phyloP scores from a whole-genome alignment of 768 basidiomycete species.

The Leccinum longicurvipes region DNA sequence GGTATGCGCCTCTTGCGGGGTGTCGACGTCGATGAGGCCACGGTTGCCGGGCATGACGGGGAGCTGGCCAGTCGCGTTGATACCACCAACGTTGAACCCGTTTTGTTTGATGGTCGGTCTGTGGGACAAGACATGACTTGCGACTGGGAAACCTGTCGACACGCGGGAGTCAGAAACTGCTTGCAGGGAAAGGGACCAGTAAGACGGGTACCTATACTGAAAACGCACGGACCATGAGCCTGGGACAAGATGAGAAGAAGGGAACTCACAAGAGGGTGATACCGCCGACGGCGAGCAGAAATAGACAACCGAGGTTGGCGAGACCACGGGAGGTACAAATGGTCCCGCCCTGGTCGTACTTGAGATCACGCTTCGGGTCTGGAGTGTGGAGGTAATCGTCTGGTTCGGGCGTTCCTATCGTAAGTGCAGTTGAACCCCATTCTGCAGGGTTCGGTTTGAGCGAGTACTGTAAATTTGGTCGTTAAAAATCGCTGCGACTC shows the following conservation, averaged over 20 bases:
- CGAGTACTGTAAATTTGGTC: conserved; percentile 31
- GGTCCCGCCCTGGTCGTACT: conserved; percentile 53
- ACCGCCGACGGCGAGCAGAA: conserved; percentile 47
- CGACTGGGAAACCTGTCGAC: conserved; percentile 46
- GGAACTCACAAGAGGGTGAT: conserved; percentile 55
- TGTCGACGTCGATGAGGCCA: conserved; percentile 53
- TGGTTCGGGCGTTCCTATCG: conserved; percentile 44
- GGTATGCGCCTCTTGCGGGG: conserved; percentile 44
- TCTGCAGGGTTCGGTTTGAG: conserved; percentile 43
- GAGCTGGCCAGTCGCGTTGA: conserved; percentile 69
- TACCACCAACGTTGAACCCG: conserved; percentile 73
- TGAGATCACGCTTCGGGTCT: conserved; percentile 50
- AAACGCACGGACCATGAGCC: not conserved
- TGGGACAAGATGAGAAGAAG: not conserved
- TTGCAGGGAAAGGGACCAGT: not conserved
- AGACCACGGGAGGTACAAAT: conserved; percentile 63
- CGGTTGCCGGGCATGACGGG: conserved; percentile 40
- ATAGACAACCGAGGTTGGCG: conserved; percentile 64
- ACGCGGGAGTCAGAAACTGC: not conserved
- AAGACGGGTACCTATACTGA: conserved; percentile 16
- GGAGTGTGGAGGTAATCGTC: conserved; percentile 69
- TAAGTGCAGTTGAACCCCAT: conserved; percentile 47
- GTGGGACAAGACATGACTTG: conserved; percentile 42
- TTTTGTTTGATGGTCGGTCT: conserved; percentile 41
- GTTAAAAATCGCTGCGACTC: not conserved